Base-by-base conservation (phyloP, 2,329 filamentous ascomycete genomes). In the Sporothrix schenckii region DNA sequence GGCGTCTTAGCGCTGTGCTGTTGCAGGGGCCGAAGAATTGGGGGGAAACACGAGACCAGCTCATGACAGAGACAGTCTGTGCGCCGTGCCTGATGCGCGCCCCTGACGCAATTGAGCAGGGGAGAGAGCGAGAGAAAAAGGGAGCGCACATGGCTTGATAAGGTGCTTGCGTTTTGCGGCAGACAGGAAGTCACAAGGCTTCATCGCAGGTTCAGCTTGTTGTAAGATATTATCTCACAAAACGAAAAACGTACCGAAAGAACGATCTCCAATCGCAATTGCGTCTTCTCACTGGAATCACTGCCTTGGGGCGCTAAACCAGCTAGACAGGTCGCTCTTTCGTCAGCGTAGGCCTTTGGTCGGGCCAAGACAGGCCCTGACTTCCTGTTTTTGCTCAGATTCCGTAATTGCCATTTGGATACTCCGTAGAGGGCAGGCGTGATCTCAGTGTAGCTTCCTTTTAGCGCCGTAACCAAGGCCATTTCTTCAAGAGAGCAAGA, bases 401-500 rank as follows among this genome's bases (percentile, higher is more conserved):
- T 44, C 56, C 56, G 21, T 63, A 39, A 63, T 14, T 61, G 44
- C 13, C 21, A 21, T 63, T 34, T 34, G 34, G 34, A 34, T 34
- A 34, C 34, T 34, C 34, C 34, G n/a, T 21, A 47, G 11, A 63
- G 21, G 39, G 39, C 39, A 63, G 58, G 58, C 58, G 41, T 21
- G 39, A 27, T 47, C 44, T 65, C 16, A 16, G 63, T 53, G 63
- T 52, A 66, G 63, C 63, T 66, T 39, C 63, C 13, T 21, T 56
- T 68, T 68, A 68, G 52, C 66, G 66, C 52, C 34, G 52, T 68
- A 53, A 67, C 52, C 27, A 19, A 24, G 16, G 61, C 50, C 47
- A 16, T 66, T 41, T 52, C 34, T 27, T 39, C 19, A 11, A n/a
- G 44, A 52, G 27, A 39, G 30, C 63, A 66, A 24, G 27, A 66